Evolutionary conservation across 441 rosid species (phyloP).

Genomic region (Hura crepitans): DNA sequence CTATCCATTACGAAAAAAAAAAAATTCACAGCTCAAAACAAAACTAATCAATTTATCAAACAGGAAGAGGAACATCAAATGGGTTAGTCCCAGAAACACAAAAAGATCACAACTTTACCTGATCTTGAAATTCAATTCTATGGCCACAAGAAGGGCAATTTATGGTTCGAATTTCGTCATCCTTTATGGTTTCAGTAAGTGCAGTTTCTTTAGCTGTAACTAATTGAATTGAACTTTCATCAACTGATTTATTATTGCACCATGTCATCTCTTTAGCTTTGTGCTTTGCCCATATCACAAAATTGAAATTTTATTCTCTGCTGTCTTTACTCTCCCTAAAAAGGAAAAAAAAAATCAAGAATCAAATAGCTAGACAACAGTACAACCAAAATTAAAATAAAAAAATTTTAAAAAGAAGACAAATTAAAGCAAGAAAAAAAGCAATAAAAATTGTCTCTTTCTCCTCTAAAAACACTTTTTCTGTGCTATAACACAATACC

Average conservation of each 20-base stretch:
- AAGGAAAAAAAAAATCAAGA: slow-evolving; percentile 8
- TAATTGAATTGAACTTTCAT: slow-evolving; percentile 33
- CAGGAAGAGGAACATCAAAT: background rate
- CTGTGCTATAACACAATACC: slow-evolving; percentile 18
- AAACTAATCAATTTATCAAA: background rate
- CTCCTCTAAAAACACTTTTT: slow-evolving; percentile 28
- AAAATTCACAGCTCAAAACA: background rate
- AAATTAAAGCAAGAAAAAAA: background rate
- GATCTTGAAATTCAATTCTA: slow-evolving; percentile 45
- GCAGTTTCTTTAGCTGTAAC: slow-evolving; percentile 25
- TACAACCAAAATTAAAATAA: background rate
- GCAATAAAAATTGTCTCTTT: slow-evolving; percentile 19
- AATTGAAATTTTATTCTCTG: background rate
- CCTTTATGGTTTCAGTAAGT: slow-evolving; percentile 12
- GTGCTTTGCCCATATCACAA: slow-evolving; percentile 31
- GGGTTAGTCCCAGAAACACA: background rate
- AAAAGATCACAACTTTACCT: slow-evolving; percentile 34
- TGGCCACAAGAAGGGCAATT: slow-evolving; percentile 90
- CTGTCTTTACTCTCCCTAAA: slow-evolving; percentile 7
- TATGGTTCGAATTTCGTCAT: slow-evolving; percentile 24
- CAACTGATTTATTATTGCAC: slow-evolving; percentile 49
- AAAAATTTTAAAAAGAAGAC: background rate
- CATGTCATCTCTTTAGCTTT: slow-evolving; percentile 53
- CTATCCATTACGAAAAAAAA: background rate
- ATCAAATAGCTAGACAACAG: slow-evolving; percentile 1